These are phyloP conservation scores for Rubroboletus pulcherrimus DNA, from an alignment of 768 basidiomycete genomes.

Conservation along the genomic window DNA sequence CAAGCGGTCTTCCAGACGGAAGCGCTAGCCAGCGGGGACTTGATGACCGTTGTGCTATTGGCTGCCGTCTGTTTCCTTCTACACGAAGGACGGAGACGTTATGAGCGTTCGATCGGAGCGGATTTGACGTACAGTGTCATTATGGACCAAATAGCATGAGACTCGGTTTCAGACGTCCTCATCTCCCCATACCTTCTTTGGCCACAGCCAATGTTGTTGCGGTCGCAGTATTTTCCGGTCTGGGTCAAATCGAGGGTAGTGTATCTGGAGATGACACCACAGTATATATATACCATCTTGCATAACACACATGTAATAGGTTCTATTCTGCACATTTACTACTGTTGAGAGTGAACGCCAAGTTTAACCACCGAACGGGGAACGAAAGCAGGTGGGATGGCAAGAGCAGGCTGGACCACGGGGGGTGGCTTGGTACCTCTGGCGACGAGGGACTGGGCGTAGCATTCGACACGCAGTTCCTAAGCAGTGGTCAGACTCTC, in stretches of 20 bases:
- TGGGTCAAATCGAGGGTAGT: background rate
- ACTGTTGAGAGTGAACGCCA: background rate
- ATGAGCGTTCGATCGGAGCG: slow-evolving; percentile 62
- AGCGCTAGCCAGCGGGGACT: slow-evolving; percentile 63
- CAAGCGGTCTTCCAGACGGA: slow-evolving; percentile 94
- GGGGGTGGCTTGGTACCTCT: slow-evolving; percentile 20
- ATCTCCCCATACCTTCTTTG: background rate
- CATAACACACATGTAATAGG: slow-evolving; percentile 3
- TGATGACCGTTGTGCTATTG: slow-evolving; percentile 65
- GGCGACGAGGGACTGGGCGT: slow-evolving; percentile 28
- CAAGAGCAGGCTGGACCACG: slow-evolving; percentile 16
- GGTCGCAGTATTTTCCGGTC: background rate
- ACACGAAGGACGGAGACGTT: slow-evolving; percentile 78
- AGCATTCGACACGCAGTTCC: slow-evolving; percentile 31
- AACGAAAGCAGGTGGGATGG: slow-evolving; percentile 29
- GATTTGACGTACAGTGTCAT: slow-evolving; percentile 47
- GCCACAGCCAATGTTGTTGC: background rate
- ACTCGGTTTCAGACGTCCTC: background rate
- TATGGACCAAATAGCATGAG: slow-evolving; percentile 62
- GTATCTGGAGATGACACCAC: slow-evolving; percentile 2
- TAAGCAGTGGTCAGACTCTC: background rate
- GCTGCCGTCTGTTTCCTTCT: slow-evolving; percentile 60
- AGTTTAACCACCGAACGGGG: slow-evolving; percentile 11
- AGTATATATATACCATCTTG: slow-evolving; percentile 8
- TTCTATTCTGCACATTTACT: background rate